A percentile compares a stretch with the other conserved stretches of the same genome.
These are phyloP conservation scores for Corinectria fuckeliana DNA, from an alignment of 2,329 filamentous ascomycete genomes.

Conservation along the genomic window DNA sequence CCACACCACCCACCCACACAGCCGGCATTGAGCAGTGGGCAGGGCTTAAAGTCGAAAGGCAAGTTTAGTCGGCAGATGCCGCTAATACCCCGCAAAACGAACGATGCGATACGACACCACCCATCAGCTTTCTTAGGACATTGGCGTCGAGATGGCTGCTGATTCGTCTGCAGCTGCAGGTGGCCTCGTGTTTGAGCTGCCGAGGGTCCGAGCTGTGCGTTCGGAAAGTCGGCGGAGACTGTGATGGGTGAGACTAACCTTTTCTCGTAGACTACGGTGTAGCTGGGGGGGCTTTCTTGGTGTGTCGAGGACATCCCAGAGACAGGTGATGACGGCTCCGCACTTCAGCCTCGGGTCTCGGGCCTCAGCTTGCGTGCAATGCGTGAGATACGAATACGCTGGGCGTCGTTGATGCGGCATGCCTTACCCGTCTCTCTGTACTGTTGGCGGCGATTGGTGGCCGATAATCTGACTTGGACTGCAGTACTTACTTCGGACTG, in stretches of 20 bases:
- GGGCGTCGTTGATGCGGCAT: not conserved
- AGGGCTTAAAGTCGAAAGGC: not conserved
- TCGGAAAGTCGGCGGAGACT: not conserved
- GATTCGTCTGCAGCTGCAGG: not conserved
- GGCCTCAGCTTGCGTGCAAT: not conserved
- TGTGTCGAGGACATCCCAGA: not conserved
- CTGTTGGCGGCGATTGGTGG: not conserved
- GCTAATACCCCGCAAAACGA: not conserved
- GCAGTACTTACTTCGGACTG: too few relatives aligned
- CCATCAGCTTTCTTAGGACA: not conserved
- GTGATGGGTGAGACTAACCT: not conserved
- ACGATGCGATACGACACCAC: not conserved
- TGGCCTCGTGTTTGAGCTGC: not conserved
- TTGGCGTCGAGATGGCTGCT: not conserved
- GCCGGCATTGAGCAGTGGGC: not conserved
- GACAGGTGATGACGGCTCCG: not conserved
- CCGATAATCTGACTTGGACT: not conserved
- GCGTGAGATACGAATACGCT: not conserved
- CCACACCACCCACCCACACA: not conserved
- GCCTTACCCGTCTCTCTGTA: not conserved
- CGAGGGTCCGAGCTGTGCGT: not conserved
- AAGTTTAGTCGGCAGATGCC: not conserved
- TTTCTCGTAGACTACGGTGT: too few relatives aligned
- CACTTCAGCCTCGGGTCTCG: not conserved
- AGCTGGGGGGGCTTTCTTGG: not conserved